Evolutionary conservation across 1,139 yeast species (phyloP).

Genomic region (Saccharomyces pastorianus): DNA sequence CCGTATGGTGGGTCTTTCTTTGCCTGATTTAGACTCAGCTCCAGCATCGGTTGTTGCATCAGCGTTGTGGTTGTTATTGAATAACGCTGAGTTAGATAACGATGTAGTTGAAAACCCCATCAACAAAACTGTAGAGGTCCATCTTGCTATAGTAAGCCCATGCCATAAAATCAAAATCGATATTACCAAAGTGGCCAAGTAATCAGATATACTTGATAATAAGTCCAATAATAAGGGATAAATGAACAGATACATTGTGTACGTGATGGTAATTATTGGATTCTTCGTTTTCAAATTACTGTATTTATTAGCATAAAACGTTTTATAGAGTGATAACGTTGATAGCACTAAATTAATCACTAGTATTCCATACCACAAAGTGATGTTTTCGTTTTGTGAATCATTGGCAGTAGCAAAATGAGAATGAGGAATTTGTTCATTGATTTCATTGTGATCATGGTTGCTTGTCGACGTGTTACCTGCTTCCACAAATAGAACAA

Average conservation of each 20-base stretch:
- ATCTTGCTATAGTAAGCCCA: slow-evolving; percentile 29
- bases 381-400: slow-evolving; percentile 13
- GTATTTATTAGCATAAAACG: slow-evolving; percentile 32
- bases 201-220: slow-evolving; percentile 22
- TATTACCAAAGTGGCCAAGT: slow-evolving; percentile 24
- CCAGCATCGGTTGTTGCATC: slow-evolving; percentile 7
- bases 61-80: slow-evolving; percentile 1
- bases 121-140: slow-evolving; percentile 30
- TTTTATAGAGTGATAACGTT: slow-evolving; percentile 30
- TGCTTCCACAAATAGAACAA: slow-evolving; percentile 41
- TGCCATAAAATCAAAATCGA: slow-evolving; percentile 26
- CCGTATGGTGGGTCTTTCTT: not conserved
- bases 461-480: slow-evolving; percentile 2
- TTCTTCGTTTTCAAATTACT: slow-evolving; percentile 29
- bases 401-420: slow-evolving; percentile 38
- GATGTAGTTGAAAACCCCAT: slow-evolving; percentile 29
- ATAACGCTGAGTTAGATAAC: slow-evolving; percentile 17
- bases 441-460: slow-evolving; percentile 20
- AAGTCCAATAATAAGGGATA: slow-evolving; percentile 21
- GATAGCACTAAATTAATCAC: slow-evolving; percentile 28
- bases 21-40: slow-evolving; percentile 3
- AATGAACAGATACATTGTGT: slow-evolving; percentile 22
- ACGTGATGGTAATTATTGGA: slow-evolving; percentile 28
- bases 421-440: slow-evolving; percentile 43
- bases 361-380: slow-evolving; percentile 31